Base-by-base conservation (phyloP, 176 grass and related monocot genomes). In the Eleusine coracana region DNA sequence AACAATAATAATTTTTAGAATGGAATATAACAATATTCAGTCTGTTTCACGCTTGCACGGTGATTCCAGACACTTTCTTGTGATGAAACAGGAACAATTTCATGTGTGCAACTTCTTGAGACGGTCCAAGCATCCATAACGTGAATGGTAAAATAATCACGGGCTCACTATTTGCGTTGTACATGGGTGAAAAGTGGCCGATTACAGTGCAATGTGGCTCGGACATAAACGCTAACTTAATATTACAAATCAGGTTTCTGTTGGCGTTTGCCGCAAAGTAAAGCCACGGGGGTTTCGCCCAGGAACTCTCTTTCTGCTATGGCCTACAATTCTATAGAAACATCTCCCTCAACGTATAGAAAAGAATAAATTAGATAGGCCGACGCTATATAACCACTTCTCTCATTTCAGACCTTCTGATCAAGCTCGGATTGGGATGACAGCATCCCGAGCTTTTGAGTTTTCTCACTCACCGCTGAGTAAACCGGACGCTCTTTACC, bases 301-400 rank as follows among this genome's bases (percentile, higher is more conserved):
- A 34, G 51, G 79, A 36, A 61, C 39, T 12, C 37, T 58, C n/a
- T 71, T 71, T 71, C 79, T 71, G 59, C 52, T 82, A 72, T 50
- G 61, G 8, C 51, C 79, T 71, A 82, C 4, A 46, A 61, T 72
- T 46, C 79, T 82, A 82, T 82, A 72, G 25, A 71, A 71, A 60
- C 60, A 28, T 63, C 11, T 29, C 11, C 60, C 23, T 29, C 25
- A 13, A 63, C 3, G 25, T 63, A 14, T 63, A 63, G 25, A 14
- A 63, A 63, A 27, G 25, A 62, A 63, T 63, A 63, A 12, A 63
- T 63, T 29, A 63, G 60, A 29, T 63, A 7, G 10, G 14, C 60
- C 2, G 5, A 13, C 10, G 11, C 10, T 62, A 28, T 63, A 28
- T 28, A 63, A 63, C 10, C n/a, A 62, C 10, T 28, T 27, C 28